phyloP scores from a whole-genome alignment of 192 early-diverging fungal species.

The Coemansia sp. region DNA sequence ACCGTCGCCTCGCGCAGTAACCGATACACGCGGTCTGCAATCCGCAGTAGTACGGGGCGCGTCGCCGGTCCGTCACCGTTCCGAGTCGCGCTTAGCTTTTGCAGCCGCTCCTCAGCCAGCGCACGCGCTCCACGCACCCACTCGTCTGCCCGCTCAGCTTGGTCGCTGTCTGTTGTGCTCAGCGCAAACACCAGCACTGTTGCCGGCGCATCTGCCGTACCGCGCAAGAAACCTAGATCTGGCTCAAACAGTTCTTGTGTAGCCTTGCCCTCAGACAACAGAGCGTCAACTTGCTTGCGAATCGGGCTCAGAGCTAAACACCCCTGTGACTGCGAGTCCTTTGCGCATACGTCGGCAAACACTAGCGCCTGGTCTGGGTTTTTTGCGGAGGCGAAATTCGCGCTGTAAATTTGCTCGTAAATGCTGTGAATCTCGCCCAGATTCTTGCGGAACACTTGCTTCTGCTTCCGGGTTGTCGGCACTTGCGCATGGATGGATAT shows the following conservation, averaged over 20 bases:
- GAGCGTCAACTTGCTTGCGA: constrained; percentile 4
- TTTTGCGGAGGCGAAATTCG: not conserved
- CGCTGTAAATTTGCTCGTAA: constrained; percentile 17
- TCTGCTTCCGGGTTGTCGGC: constrained; percentile 14
- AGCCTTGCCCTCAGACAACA: constrained; percentile 18
- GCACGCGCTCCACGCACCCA: constrained; percentile 29
- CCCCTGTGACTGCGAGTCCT: constrained; percentile 28
- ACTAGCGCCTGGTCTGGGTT: not conserved
- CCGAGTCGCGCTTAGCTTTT: constrained; percentile 10
- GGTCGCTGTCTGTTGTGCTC: constrained; percentile 14
- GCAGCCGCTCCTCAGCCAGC: constrained; percentile 24
- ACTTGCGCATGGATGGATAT: constrained; percentile 24
- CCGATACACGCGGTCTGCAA: constrained; percentile 55
- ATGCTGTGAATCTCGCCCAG: constrained; percentile 19
- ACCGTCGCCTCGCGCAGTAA: constrained; percentile 69
- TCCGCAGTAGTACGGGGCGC: constrained; percentile 24
- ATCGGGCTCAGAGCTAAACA: constrained; percentile 65
- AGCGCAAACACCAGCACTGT: constrained; percentile 49
- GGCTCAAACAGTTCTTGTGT: constrained; percentile 31
- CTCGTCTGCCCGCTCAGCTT: constrained; percentile 15
- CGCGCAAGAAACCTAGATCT: constrained; percentile 50
- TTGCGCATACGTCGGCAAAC: constrained; percentile 50
- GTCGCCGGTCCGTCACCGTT: not conserved
- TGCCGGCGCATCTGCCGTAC: constrained; percentile 29
- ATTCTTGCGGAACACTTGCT: constrained; percentile 36